Evolutionary conservation across 345 rosid species (phyloP), one percentile per base, ranked within the genome.

Genomic region (Eucalyptus curtisii): DNA sequence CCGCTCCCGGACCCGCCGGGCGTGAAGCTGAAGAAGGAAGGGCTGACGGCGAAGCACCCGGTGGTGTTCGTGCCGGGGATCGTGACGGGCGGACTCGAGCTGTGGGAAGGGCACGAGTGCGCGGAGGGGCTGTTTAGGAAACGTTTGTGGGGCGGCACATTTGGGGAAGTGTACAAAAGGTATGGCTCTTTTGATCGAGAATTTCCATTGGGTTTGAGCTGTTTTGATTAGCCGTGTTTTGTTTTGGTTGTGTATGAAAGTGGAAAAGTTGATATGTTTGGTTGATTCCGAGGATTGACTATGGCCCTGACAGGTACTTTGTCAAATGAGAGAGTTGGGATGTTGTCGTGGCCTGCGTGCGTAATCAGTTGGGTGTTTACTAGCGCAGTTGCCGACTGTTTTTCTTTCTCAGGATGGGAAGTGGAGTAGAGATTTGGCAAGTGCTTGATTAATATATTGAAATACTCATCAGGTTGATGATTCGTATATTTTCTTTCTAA

Each of bases 71-170:
- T 96, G 42, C 99, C 99, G 10, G 99, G 99, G 88, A 97, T 97
- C 85, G 99, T 96, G 33, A 97, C 99, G 1, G 98, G 96, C 1
- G 99, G 99, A 7, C 96, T 97, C 86, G 99, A 96, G 95, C 92
- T 97, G 89, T 97, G 99, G 99, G 98, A 97, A 90, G 99, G 99
- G 14, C 95, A 93, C 30, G 96, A 92, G 57, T 97, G 99, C 44
- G 97, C 99, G 42, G 99, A 96, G 71, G 98, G 97, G 20, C 90
- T 97, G 91, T 98, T 98, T 90, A 90, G 99, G 91, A 98, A 97
- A 89, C 95, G 99, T 53, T 92, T 98, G 87, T 98, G 99, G 99
- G 99, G 99, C 52, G 99, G 99, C 82, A 95, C 98, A n/a, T 98
- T 98, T 89, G 99, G 99, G 49, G 99, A 98, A 87, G 98, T 96